These are phyloP conservation scores for Ganoderma multipileum DNA, from an alignment of 1,284 basidiomycete species.

Conservation along the genomic window DNA sequence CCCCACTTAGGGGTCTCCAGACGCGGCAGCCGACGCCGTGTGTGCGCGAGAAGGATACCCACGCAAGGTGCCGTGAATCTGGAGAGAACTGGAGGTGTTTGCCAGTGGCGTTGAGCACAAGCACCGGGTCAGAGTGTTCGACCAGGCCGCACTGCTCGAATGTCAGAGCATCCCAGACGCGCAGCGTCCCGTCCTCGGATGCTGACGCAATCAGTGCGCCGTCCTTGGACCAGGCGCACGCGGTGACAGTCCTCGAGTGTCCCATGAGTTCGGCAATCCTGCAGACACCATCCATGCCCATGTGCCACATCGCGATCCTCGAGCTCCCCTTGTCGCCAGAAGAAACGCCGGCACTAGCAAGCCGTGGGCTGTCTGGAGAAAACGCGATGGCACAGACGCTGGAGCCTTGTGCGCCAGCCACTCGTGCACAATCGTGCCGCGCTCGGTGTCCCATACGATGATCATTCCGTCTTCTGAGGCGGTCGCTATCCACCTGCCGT, in stretches of 20 bases:
- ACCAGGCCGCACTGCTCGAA: background rate
- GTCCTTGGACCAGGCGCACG: background rate
- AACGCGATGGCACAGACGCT: background rate
- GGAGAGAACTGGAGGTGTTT: background rate
- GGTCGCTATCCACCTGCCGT: background rate
- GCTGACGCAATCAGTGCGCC: background rate
- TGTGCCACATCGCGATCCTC: background rate
- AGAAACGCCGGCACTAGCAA: too few species aligned
- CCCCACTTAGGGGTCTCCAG: background rate
- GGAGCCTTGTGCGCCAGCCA: background rate
- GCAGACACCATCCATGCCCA: background rate
- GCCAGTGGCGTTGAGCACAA: too few species aligned
- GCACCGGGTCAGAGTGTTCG: background rate
- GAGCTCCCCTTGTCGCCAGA: background rate
- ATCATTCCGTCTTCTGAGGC: background rate
- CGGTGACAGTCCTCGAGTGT: background rate
- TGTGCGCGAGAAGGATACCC: background rate
- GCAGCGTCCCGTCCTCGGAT: background rate
- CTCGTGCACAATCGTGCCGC: background rate
- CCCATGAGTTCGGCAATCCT: background rate
- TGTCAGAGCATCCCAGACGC: too few species aligned
- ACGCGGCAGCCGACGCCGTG: background rate
- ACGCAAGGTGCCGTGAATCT: background rate
- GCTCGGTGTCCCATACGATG: background rate
- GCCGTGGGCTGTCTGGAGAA: background rate